Evolutionary conservation across 225 moss, liverwort and hornwort genomes (phyloP).

Genomic region (Climacium dendroides): DNA sequence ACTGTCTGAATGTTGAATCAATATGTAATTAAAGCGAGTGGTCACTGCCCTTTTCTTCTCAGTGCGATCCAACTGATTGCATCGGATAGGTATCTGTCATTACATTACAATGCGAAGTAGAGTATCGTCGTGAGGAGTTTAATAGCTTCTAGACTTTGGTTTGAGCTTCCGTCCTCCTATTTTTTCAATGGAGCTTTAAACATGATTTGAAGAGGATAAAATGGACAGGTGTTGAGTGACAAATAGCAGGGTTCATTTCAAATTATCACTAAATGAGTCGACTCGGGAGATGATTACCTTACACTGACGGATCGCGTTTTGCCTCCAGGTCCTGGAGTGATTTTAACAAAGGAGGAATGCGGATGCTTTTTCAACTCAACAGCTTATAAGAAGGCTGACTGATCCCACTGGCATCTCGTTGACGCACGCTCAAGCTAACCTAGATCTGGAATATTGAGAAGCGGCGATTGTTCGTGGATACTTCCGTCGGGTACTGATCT

Average conservation of each 20-base stretch:
- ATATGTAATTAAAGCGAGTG: neutral
- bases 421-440: neutral
- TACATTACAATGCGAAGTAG: neutral
- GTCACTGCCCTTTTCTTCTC: neutral
- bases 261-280: neutral
- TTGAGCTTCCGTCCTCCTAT: neutral
- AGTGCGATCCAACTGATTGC: neutral
- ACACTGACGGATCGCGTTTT: neutral
- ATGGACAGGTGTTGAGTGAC: neutral
- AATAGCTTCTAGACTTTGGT: neutral
- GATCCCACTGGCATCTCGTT: neutral
- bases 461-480: neutral
- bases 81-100: neutral
- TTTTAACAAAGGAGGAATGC: neutral
- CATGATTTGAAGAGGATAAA: neutral
- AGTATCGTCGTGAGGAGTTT: neutral
- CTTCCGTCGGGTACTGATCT: neutral
- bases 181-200: neutral
- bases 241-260: neutral
- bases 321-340: neutral
- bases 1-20: neutral
- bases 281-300: neutral
- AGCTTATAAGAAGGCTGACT: neutral
- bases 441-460: neutral
- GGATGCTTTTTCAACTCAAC: neutral